Evolutionary conservation across 2,329 filamentous ascomycete species (phyloP).

Genomic region (Paraphoma chrysanthemicola): DNA sequence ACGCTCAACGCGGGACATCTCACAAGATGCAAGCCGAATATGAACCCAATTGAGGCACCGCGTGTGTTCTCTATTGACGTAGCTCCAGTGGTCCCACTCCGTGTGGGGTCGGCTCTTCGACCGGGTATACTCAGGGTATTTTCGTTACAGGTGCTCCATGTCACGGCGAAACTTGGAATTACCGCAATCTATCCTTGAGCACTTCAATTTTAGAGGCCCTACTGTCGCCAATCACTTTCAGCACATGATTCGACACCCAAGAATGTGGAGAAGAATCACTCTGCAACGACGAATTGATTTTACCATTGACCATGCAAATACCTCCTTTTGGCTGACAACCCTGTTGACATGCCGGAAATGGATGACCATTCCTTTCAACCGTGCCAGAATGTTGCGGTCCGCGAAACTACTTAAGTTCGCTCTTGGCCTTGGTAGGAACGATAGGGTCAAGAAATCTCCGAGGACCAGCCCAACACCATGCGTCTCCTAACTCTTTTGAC

Average conservation of each 20-base stretch:
- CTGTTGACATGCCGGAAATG: background rate
- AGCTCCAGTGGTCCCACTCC: background rate
- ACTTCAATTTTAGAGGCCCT: background rate
- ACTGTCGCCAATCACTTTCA: conserved; percentile 2
- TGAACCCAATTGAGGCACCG: too few relatives aligned
- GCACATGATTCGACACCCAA: background rate
- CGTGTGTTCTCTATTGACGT: too few relatives aligned
- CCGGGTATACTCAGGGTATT: background rate
- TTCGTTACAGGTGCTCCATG: background rate
- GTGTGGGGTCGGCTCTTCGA: background rate
- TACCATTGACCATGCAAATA: background rate
- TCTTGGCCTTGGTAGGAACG: conserved; percentile 2
- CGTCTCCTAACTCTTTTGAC: conserved; percentile 29
- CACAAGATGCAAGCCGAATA: too few relatives aligned
- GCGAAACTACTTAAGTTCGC: background rate
- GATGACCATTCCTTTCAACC: conserved; percentile 7
- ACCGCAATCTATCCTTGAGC: conserved; percentile 4
- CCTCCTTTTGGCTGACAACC: background rate
- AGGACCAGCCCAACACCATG: conserved; percentile 19
- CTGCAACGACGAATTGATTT: background rate
- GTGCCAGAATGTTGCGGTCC: background rate
- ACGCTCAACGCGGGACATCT: too few relatives aligned
- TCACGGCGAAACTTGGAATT: background rate
- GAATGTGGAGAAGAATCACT: background rate
- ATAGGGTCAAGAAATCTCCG: background rate